These are phyloP conservation scores for Zizania latifolia DNA, from an alignment of 176 grass and related monocot genomes.

Conservation along the genomic window DNA sequence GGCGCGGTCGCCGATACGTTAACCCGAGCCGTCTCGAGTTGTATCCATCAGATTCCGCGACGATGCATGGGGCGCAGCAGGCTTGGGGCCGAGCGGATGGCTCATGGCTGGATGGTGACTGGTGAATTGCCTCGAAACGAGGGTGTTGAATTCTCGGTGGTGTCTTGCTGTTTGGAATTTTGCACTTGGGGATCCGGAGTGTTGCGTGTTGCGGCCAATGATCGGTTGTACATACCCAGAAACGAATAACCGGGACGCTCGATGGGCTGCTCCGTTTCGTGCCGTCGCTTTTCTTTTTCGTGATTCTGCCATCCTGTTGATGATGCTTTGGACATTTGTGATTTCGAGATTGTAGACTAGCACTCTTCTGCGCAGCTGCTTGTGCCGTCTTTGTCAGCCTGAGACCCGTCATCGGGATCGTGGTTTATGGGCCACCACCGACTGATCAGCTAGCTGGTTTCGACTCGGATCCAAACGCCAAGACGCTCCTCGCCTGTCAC, in stretches of 20 bases:
- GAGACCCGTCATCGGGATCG: no score
- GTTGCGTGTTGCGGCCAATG: background rate
- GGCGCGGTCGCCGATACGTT: background rate
- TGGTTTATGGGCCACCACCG: no score
- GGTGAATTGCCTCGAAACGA: constrained; percentile 25
- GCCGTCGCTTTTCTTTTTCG: background rate
- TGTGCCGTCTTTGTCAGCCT: no score
- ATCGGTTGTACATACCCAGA: constrained; percentile 11
- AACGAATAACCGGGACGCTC: background rate
- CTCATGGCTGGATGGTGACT: background rate
- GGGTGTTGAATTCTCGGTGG: constrained; percentile 29
- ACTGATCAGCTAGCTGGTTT: no score
- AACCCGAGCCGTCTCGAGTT: background rate
- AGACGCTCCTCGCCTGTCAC: no score
- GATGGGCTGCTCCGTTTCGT: constrained; percentile 11
- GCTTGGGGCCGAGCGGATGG: background rate
- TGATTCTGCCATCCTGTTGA: background rate
- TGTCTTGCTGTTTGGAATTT: constrained; percentile 28
- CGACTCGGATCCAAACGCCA: no score
- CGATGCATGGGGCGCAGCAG: background rate
- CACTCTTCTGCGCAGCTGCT: no score
- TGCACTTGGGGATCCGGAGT: background rate
- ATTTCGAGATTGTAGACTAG: no score
- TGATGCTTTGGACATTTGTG: background rate
- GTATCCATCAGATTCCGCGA: background rate